Evolutionary conservation across 352 stramenopile species (phyloP).

Genomic region (Globisporangium spinosum): DNA sequence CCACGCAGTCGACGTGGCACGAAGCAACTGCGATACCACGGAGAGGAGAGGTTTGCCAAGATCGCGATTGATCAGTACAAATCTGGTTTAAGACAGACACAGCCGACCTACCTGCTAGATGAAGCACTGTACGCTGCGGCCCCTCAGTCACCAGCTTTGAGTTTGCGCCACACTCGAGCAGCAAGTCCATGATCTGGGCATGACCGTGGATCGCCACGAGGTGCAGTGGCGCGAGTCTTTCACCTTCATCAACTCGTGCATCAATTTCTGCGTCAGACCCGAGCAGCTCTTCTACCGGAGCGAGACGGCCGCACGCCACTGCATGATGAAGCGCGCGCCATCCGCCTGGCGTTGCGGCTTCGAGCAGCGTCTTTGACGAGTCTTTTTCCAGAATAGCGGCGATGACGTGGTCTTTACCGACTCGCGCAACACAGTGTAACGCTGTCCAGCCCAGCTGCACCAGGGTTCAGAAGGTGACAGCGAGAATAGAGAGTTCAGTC

Average conservation of each 20-base stretch:
- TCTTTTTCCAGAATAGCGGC: conserved; percentile 7
- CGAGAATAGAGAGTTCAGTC: background rate
- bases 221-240: conserved; percentile 9
- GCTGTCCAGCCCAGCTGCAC: conserved; percentile 11
- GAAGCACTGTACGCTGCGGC: conserved; percentile 6
- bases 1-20: background rate
- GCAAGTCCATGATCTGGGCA: conserved; percentile 8
- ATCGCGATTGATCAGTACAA: background rate
- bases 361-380: background rate
- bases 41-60: background rate
- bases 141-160: background rate
- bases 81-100: background rate
- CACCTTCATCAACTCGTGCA: background rate
- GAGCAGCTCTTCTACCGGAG: conserved; percentile 9
- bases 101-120: conserved; percentile 2
- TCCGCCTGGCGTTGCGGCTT: conserved; percentile 10
- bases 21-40: background rate
- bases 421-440: conserved; percentile 11
- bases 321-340: conserved; percentile 17
- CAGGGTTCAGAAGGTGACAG: background rate
- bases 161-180: conserved; percentile 11
- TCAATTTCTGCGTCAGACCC: conserved; percentile 9
- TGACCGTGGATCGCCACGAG: background rate
- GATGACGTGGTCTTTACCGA: conserved; percentile 5
- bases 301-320: conserved; percentile 3